Conservation (phyloP, 805 yeast genomes). For the Candida incommunis region DNA sequence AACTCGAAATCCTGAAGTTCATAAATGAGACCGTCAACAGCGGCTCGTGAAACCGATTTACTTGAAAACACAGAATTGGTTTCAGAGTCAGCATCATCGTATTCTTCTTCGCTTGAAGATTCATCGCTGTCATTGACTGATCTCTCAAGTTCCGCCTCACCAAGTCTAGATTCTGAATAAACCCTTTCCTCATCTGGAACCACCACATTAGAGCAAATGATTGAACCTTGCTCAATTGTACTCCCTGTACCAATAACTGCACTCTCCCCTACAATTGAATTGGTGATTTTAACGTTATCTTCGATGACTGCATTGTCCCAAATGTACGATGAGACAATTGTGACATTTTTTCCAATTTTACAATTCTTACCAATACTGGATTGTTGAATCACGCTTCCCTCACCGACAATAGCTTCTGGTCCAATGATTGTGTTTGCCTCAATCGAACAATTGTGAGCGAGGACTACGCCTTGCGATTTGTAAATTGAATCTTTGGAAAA, state of each 20-base stretch:
- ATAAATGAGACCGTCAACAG: constrained; percentile 12
- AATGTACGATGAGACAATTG: constrained; percentile 59
- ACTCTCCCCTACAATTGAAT: constrained; percentile 57
- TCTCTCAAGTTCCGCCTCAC: constrained; percentile 4
- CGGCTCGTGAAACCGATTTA: neutral
- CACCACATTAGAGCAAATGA: constrained; percentile 62
- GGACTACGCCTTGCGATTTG: constrained; percentile 74
- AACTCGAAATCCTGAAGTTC: constrained; percentile 18
- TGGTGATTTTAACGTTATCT: constrained; percentile 43
- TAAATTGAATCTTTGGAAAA: constrained; percentile 80
- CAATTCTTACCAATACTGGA: constrained; percentile 82
- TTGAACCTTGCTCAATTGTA: constrained; percentile 49
- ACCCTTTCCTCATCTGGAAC: constrained; percentile 42
- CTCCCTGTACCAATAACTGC: constrained; percentile 42
- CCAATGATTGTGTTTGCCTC: constrained; percentile 78
- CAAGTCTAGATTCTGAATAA: constrained; percentile 15
- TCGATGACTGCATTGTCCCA: constrained; percentile 75
- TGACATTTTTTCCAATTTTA: constrained; percentile 65
- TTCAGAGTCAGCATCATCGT: constrained; percentile 17
- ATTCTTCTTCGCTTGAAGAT: constrained; percentile 21
- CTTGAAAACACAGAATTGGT: constrained; percentile 3
- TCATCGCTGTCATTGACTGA: constrained; percentile 7
- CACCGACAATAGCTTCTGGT: constrained; percentile 59
- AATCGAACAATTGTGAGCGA: constrained; percentile 86
- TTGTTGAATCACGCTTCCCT: constrained; percentile 46